phyloP scores from a whole-genome alignment of 2,329 filamentous ascomycete genomes.

The Trichoderma citrinoviride region DNA sequence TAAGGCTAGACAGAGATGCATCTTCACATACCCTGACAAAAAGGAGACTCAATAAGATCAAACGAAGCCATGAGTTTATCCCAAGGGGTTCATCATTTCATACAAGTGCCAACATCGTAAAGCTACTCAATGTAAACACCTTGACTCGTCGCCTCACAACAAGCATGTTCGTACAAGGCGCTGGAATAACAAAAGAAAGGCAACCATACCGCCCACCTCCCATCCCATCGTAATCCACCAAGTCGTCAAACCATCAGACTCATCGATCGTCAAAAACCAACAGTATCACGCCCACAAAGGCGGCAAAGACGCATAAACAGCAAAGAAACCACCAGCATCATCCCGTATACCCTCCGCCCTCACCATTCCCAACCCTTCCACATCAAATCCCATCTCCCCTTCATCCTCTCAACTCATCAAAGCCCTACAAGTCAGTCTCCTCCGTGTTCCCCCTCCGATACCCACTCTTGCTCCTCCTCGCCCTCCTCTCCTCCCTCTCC shows the following conservation, averaged over 20 bases:
- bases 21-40: no score
- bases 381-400: background rate
- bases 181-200: background rate
- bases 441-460: conserved; percentile 36
- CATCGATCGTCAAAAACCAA: background rate
- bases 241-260: no score
- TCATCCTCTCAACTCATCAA: background rate
- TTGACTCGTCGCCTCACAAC: background rate
- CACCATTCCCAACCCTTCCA: background rate
- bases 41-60: no score
- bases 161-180: background rate
- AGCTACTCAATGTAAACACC: background rate
- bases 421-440: conserved; percentile 27
- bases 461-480: conserved; percentile 29
- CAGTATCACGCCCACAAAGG: background rate
- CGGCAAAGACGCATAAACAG: background rate
- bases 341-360: background rate
- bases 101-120: background rate
- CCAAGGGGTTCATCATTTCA: no score
- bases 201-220: background rate
- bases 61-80: no score
- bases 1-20: no score
- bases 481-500: conserved; percentile 37
- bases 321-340: background rate
- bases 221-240: background rate